These are phyloP conservation scores for Cyphellophora europaea DNA, from an alignment of 2,329 filamentous ascomycete species.

Conservation along the genomic window DNA sequence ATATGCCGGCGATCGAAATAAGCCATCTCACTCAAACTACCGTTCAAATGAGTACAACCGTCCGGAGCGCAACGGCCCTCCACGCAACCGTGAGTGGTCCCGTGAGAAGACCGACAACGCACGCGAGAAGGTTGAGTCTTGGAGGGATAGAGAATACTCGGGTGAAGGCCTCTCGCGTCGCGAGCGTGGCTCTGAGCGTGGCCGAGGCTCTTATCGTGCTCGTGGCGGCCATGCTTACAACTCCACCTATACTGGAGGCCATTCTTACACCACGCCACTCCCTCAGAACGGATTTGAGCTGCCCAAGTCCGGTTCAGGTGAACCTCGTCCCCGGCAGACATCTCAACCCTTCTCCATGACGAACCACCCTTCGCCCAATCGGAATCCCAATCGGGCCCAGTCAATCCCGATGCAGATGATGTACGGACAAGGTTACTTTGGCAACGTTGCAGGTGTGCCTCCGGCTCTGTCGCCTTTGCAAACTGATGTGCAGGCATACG, in stretches of 20 bases:
- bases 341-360: constrained; percentile 22
- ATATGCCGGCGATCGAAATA: constrained; percentile 23
- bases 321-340: constrained; percentile 28
- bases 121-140: constrained; percentile 19
- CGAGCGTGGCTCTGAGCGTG: constrained; percentile 30
- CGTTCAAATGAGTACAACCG: constrained; percentile 7
- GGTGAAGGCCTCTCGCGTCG: constrained; percentile 26
- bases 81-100: constrained; percentile 19
- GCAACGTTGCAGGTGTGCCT: constrained; percentile 24
- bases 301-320: constrained; percentile 31
- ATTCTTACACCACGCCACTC: constrained; percentile 28
- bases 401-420: constrained; percentile 42
- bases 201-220: constrained; percentile 31
- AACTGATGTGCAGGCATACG: constrained; percentile 24
- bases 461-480: constrained; percentile 15
- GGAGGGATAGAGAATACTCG: constrained; percentile 26
- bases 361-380: constrained; percentile 14
- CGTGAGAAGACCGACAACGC: constrained; percentile 22
- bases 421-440: constrained; percentile 11
- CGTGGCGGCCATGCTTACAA: constrained; percentile 29
- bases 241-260: constrained; percentile 15
- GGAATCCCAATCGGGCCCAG: constrained; percentile 49
- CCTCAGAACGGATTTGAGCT: constrained; percentile 30
- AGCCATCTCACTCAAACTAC: constrained; percentile 4
- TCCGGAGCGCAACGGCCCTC: constrained; percentile 9